Evolutionary conservation across 306 rosid genomes (phyloP).

Genomic region (Dryas octopetala): DNA sequence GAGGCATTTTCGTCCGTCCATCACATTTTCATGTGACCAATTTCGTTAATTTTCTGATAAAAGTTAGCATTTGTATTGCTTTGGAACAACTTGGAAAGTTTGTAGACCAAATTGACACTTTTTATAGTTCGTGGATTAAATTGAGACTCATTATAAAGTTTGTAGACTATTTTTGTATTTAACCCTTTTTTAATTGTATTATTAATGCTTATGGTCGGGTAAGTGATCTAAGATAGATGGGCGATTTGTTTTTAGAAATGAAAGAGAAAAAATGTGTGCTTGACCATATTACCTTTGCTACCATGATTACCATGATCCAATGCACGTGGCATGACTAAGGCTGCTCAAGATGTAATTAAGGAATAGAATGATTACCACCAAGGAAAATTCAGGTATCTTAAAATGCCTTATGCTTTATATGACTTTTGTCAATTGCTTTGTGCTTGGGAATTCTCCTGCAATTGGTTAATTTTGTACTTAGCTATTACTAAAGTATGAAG

Average conservation of each 20-base stretch:
- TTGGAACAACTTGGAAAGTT: too few relatives aligned
- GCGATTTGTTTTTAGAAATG: slow-evolving; percentile 63
- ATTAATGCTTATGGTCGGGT: slow-evolving; percentile 69
- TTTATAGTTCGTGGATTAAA: too few relatives aligned
- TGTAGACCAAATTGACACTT: too few relatives aligned
- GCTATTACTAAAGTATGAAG: background rate
- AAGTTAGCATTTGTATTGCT: too few relatives aligned
- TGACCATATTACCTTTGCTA: slow-evolving; percentile 56
- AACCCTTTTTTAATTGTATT: slow-evolving; percentile 69
- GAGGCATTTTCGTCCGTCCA: too few relatives aligned
- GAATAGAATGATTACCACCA: slow-evolving; percentile 43
- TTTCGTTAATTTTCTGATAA: too few relatives aligned
- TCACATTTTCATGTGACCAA: too few relatives aligned
- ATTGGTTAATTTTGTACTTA: background rate
- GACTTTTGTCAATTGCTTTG: background rate
- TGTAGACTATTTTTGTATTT: too few relatives aligned
- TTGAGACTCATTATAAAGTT: too few relatives aligned
- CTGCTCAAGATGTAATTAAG: slow-evolving; percentile 50
- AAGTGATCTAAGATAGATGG: slow-evolving; percentile 65
- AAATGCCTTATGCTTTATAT: slow-evolving; percentile 16
- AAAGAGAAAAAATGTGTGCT: slow-evolving; percentile 65
- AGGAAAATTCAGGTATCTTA: slow-evolving; percentile 40
- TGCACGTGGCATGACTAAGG: slow-evolving; percentile 65
- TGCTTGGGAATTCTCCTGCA: background rate
- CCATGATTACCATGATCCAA: slow-evolving; percentile 49